phyloP scores from a whole-genome alignment of 306 rosid genomes.

The Rubus parviflorus region DNA sequence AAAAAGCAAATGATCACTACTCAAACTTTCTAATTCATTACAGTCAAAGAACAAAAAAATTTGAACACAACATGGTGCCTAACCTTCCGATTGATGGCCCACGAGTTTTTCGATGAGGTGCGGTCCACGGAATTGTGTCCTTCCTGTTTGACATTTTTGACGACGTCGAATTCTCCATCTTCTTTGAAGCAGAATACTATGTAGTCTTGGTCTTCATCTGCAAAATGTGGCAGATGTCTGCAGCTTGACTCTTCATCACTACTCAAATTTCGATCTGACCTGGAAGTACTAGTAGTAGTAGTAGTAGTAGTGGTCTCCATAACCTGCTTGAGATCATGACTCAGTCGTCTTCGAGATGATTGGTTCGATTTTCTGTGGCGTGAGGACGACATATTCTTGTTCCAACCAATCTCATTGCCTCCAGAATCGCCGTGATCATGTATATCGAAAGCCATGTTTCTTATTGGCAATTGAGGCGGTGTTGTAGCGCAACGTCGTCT shows the following conservation, averaged over 20 bases:
- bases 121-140: slow-evolving; percentile 18
- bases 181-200: slow-evolving; percentile 64
- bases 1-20: not conserved
- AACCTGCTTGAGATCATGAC: slow-evolving; percentile 20
- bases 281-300: not conserved
- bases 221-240: slow-evolving; percentile 29
- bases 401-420: slow-evolving; percentile 4
- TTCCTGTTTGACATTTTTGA: slow-evolving; percentile 36
- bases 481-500: slow-evolving; percentile 21
- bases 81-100: slow-evolving; percentile 59
- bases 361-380: slow-evolving; percentile 21
- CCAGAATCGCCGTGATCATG: not conserved
- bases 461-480: slow-evolving; percentile 28
- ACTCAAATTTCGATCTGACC: slow-evolving; percentile 1
- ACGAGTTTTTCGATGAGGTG: slow-evolving; percentile 30
- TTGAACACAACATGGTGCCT: not conserved
- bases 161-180: slow-evolving; percentile 52
- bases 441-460: slow-evolving; percentile 29
- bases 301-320: slow-evolving; percentile 14
- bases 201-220: slow-evolving; percentile 47
- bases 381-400: slow-evolving; percentile 3
- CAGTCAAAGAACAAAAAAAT: not conserved
- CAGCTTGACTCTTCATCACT: slow-evolving; percentile 35
- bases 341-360: slow-evolving; percentile 12
- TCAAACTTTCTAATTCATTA: not conserved